phyloP scores from a whole-genome alignment of 176 grass and related monocot species.

The Puya raimondii region DNA sequence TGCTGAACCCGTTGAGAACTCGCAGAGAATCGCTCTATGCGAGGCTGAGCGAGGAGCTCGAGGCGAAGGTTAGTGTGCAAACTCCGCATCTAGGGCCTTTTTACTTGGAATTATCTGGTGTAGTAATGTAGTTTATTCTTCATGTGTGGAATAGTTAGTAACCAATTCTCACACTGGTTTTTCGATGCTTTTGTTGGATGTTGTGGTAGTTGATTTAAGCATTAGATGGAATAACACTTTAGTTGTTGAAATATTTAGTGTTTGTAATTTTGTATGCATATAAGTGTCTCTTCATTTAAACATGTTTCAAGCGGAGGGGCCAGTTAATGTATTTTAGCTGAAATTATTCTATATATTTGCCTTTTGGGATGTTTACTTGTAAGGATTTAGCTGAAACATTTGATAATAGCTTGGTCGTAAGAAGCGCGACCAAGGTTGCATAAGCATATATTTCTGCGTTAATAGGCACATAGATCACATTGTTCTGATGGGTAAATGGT shows the following conservation, averaged over 20 bases:
- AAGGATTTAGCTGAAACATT: too few species aligned
- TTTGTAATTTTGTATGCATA: neutral
- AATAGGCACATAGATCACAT: neutral
- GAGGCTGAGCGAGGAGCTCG: conserved; percentile 35
- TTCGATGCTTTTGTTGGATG: neutral
- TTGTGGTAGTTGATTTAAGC: neutral
- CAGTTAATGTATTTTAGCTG: too few species aligned
- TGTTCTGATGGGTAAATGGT: neutral
- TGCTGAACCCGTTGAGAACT: conserved; percentile 42
- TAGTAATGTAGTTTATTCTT: neutral
- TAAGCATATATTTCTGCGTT: neutral
- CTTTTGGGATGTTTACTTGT: too few species aligned
- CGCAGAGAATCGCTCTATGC: conserved; percentile 50
- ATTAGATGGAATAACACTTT: neutral
- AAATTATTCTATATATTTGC: too few species aligned
- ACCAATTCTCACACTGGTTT: neutral
- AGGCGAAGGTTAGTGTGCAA: conserved; percentile 48
- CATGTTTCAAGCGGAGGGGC: too few species aligned
- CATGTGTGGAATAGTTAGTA: neutral
- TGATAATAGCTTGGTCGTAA: too few species aligned
- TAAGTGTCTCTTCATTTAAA: too few species aligned
- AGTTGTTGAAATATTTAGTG: neutral
- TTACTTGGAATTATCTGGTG: neutral
- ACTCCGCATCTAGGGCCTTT: neutral
- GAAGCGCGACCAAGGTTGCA: neutral